Percentiles rank a stretch among this genome's conserved stretches.
Evolutionary conservation across 805 yeast species (phyloP).

Genomic region (Saccharomycopsis selenospora): DNA sequence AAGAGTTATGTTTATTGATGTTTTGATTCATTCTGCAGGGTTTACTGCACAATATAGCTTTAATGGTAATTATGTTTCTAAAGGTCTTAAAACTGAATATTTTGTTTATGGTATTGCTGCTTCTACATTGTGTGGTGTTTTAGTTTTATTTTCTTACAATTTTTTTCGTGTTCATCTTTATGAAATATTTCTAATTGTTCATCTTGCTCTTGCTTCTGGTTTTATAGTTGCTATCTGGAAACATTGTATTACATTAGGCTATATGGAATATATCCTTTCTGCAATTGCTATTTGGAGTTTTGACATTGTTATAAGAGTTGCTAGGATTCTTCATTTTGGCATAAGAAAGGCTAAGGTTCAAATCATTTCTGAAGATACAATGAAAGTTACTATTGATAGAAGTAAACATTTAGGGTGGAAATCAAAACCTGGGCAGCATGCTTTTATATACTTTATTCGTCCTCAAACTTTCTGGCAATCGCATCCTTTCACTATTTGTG

Average conservation of each 20-base stretch:
- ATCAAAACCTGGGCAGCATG: slow-evolving; percentile 50
- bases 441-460: slow-evolving; percentile 49
- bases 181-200: slow-evolving; percentile 54
- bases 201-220: slow-evolving; percentile 46
- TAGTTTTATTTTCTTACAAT: slow-evolving; percentile 44
- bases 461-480: slow-evolving; percentile 56
- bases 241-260: slow-evolving; percentile 47
- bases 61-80: slow-evolving; percentile 1
- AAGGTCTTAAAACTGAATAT: slow-evolving; percentile 32
- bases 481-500: slow-evolving; percentile 63
- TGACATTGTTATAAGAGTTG: slow-evolving; percentile 53
- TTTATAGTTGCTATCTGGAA: slow-evolving; percentile 51
- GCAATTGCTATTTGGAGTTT: slow-evolving; percentile 61
- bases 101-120: slow-evolving; percentile 43
- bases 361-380: slow-evolving; percentile 34
- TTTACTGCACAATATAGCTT: not conserved
- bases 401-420: slow-evolving; percentile 38
- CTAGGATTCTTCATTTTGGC: slow-evolving; percentile 35
- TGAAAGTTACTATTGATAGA: slow-evolving; percentile 34
- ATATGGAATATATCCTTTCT: slow-evolving; percentile 46
- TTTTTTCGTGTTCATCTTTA: slow-evolving; percentile 46
- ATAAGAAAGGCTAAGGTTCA: slow-evolving; percentile 23
- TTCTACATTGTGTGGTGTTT: slow-evolving; percentile 34
- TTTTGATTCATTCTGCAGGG: slow-evolving; percentile 12
- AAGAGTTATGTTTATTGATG: slow-evolving; percentile 32